These are phyloP conservation scores for Colletotrichum euphorbiae DNA, from an alignment of 2,329 filamentous ascomycete species.

Conservation along the genomic window DNA sequence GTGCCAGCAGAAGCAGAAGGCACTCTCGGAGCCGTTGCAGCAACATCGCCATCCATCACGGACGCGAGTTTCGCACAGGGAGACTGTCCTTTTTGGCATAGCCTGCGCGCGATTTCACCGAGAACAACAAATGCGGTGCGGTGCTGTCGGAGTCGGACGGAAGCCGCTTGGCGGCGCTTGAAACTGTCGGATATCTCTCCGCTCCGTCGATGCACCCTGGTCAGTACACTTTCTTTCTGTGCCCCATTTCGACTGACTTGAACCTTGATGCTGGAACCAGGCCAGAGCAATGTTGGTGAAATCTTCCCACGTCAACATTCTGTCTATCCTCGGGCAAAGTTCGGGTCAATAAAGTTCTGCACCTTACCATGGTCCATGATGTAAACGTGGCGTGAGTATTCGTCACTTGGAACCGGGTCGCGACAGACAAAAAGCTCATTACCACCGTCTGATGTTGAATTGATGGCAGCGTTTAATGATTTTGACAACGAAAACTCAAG, in stretches of 20 bases:
- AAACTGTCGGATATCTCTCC: constrained; percentile 39
- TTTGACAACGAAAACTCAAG: constrained; percentile 23
- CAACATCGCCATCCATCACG: constrained; percentile 16
- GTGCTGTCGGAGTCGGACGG: constrained; percentile 35
- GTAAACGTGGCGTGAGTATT: constrained; percentile 39
- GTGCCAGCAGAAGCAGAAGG: constrained; percentile 12
- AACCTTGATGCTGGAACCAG: constrained; percentile 39
- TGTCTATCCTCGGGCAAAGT: constrained; percentile 32
- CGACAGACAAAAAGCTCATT: constrained; percentile 2
- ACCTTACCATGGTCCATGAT: constrained; percentile 35
- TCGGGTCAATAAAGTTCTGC: constrained; percentile 35
- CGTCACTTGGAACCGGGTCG: constrained; percentile 26
- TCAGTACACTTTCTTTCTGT: constrained; percentile 12
- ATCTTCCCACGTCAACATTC: constrained; percentile 15
- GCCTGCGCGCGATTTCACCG: neutral
- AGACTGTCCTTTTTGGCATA: neutral
- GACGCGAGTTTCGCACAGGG: constrained; percentile 34
- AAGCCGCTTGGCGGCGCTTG: constrained; percentile 31
- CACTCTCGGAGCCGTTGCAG: constrained; percentile 9
- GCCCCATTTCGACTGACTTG: constrained; percentile 16
- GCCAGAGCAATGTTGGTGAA: constrained; percentile 16
- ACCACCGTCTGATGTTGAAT: constrained; percentile 33
- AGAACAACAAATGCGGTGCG: constrained; percentile 20
- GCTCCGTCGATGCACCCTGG: constrained; percentile 6
- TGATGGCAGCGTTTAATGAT: neutral